Percentiles rank a stretch among this genome's conserved stretches.
These are phyloP conservation scores for Sanghuangporus sanghuang DNA, from an alignment of 1,284 basidiomycete species.

Conservation along the genomic window DNA sequence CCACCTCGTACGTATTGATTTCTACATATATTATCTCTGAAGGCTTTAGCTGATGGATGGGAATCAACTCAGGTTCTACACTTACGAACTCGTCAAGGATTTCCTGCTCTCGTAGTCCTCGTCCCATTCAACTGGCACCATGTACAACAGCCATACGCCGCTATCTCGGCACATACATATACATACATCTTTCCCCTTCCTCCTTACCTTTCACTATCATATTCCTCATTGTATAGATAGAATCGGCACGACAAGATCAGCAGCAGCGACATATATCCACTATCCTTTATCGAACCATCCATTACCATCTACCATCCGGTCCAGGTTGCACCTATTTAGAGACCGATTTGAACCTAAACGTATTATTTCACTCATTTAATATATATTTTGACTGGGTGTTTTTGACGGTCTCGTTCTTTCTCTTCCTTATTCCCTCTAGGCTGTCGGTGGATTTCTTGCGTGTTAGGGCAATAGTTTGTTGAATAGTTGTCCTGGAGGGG, in stretches of 20 bases:
- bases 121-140: not conserved
- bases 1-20: conserved; percentile 48
- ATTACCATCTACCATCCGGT: not conserved
- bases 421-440: not conserved
- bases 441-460: no score
- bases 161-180: not conserved
- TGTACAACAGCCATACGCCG: not conserved
- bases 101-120: conserved; percentile 2
- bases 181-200: not conserved
- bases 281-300: not conserved
- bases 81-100: conserved; percentile 15
- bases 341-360: not conserved
- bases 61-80: conserved; percentile 3
- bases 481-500: no score
- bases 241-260: not conserved
- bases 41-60: not conserved
- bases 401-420: no score
- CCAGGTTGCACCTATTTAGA: not conserved
- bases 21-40: not conserved
- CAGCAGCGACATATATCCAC: not conserved
- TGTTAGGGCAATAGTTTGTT: no score
- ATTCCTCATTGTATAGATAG: not conserved
- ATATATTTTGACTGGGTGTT: not conserved
- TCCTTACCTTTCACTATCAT: not conserved
- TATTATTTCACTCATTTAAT: not conserved